These are phyloP conservation scores for Pogostemon cablin DNA, from an alignment of 257 asterid species.

Conservation along the genomic window DNA sequence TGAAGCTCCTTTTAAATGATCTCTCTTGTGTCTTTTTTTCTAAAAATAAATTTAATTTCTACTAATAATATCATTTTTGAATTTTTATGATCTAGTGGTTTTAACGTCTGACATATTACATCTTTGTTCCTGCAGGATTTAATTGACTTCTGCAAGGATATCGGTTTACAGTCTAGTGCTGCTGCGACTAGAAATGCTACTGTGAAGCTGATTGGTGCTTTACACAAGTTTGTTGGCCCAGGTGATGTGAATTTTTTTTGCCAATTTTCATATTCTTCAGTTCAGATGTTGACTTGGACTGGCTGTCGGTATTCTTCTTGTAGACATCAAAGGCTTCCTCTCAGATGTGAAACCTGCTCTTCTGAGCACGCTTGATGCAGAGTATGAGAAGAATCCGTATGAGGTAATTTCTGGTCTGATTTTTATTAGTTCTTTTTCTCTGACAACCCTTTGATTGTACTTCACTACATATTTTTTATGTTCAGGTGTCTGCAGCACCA, in stretches of 20 bases:
- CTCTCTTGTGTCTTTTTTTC: conserved; percentile 7
- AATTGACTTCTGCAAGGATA: conserved; percentile 96
- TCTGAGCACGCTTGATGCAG: conserved; percentile 95
- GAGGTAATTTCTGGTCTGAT: conserved; percentile 56
- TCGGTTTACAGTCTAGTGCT: conserved; percentile 96
- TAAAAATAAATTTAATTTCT: conserved; percentile 7
- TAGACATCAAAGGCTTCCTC: conserved; percentile 93
- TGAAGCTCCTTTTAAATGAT: conserved; percentile 11
- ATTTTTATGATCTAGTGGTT: conserved; percentile 20
- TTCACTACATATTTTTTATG: conserved; percentile 24
- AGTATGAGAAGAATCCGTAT: conserved; percentile 91
- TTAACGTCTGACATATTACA: conserved; percentile 22
- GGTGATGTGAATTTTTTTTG: conserved; percentile 54
- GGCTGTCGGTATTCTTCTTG: conserved; percentile 34
- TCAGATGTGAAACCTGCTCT: conserved; percentile 98
- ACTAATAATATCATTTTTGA: background rate
- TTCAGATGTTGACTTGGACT: conserved; percentile 35
- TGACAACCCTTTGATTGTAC: conserved; percentile 23
- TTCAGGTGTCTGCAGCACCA: conserved; percentile 79
- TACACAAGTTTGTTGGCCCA: conserved; percentile 99
- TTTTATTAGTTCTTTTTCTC: conserved; percentile 10
- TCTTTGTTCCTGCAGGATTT: conserved; percentile 62
- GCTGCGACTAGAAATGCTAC: conserved; percentile 97
- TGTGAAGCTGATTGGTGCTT: conserved; percentile 78
- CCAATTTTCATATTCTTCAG: conserved; percentile 22